Evolutionary conservation across 495 filamentous ascomycete species (phyloP).

Genomic region (Xylaria grammica): DNA sequence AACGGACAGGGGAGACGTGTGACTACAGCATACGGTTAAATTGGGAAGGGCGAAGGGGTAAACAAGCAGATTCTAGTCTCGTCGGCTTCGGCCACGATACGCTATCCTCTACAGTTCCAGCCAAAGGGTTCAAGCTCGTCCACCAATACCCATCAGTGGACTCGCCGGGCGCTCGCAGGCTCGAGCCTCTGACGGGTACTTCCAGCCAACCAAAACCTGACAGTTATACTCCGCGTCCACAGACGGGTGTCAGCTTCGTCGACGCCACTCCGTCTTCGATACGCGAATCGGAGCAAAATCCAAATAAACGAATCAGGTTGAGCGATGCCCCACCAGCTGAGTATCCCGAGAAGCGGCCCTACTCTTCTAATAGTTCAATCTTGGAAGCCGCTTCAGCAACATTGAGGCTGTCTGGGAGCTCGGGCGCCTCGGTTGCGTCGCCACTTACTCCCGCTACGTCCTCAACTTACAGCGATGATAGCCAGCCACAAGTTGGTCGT

Average conservation of each 20-base stretch:
- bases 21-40: slow-evolving; percentile 87
- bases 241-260: slow-evolving; percentile 25
- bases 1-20: slow-evolving; percentile 75
- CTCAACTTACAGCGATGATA: slow-evolving; percentile 50
- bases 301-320: slow-evolving; percentile 34
- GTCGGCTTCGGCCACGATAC: slow-evolving; percentile 44
- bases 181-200: slow-evolving; percentile 35
- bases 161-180: slow-evolving; percentile 42
- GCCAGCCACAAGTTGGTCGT: slow-evolving; percentile 31
- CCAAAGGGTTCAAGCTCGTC: slow-evolving; percentile 50
- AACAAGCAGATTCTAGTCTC: slow-evolving; percentile 44
- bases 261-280: slow-evolving; percentile 23
- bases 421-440: slow-evolving; percentile 37
- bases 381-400: slow-evolving; percentile 35
- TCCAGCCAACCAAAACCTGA: slow-evolving; percentile 27
- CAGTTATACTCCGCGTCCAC: slow-evolving; percentile 21
- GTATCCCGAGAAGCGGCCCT: slow-evolving; percentile 30
- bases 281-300: slow-evolving; percentile 25
- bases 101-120: slow-evolving; percentile 46
- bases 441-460: slow-evolving; percentile 55
- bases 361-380: slow-evolving; percentile 38
- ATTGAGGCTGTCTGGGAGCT: slow-evolving; percentile 32
- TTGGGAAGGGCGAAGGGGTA: slow-evolving; percentile 74
- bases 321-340: slow-evolving; percentile 29
- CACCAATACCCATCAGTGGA: slow-evolving; percentile 47